Evolutionary conservation across 2,329 filamentous ascomycete genomes (phyloP).

Genomic region (Cladosporium sp.): DNA sequence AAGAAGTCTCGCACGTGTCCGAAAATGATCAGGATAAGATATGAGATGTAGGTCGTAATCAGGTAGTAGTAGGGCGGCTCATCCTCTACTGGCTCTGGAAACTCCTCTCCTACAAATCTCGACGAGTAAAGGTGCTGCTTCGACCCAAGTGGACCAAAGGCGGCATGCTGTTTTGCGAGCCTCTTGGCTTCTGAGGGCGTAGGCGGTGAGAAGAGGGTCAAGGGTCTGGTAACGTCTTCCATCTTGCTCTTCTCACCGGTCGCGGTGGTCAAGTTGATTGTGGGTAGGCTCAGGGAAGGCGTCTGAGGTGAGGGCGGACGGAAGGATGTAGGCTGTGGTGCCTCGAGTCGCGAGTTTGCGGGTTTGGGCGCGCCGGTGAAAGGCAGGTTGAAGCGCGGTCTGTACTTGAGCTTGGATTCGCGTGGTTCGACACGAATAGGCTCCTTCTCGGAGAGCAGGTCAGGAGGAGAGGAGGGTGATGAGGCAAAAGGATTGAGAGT

Average conservation of each 20-base stretch:
- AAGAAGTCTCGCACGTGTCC: constrained; percentile 97
- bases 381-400: constrained; percentile 26
- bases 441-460: constrained; percentile 52
- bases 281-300: constrained; percentile 74
- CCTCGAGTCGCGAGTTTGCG: constrained; percentile 25
- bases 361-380: constrained; percentile 27
- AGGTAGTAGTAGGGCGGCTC: constrained; percentile 96
- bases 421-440: constrained; percentile 28
- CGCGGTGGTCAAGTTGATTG: constrained; percentile 85
- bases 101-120: constrained; percentile 74
- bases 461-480: constrained; percentile 46
- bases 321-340: constrained; percentile 52
- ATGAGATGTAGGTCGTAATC: constrained; percentile 96
- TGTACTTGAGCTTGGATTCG: constrained; percentile 21
- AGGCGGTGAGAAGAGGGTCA: constrained; percentile 82
- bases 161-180: constrained; percentile 74
- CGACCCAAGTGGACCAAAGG: constrained; percentile 82
- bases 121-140: constrained; percentile 83
- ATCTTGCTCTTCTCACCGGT: constrained; percentile 69
- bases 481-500: constrained; percentile 56
- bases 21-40: constrained; percentile 90
- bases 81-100: constrained; percentile 82
- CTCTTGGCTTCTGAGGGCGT: constrained; percentile 76
- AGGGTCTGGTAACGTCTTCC: constrained; percentile 67
- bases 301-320: constrained; percentile 62